Evolutionary conservation across 768 basidiomycete species (phyloP), one percentile per base, ranked within the genome.

Genomic region (Serpula lacrymans): DNA sequence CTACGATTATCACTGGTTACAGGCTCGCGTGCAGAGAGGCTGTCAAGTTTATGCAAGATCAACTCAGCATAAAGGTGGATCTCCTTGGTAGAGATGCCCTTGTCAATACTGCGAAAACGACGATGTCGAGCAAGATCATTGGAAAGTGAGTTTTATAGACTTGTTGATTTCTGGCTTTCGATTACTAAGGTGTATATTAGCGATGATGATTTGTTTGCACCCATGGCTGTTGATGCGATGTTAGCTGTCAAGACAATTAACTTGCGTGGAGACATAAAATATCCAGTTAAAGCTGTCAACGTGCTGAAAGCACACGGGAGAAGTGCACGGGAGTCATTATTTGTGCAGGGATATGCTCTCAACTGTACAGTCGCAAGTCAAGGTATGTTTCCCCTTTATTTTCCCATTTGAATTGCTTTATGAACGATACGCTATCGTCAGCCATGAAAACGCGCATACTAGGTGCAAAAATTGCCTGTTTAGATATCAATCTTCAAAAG

Each of bases 221-320:
- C 96, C 33, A 89, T 99, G 84, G 93, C 95, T 37, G 96, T 99
- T 11, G 94, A 98, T 51, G 96, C 96, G 21, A 98, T 99, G 92
- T 78, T 93, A 33, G 87, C 96, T 3, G 96, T 99, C 41, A 93
- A 84, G 70, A 93, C 92, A 5, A 81, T 90, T 54, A 98, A 98
- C 62, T 68, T 83, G 48, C 80, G 92, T 38, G 96, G 96, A 22
- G 96, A 99, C 60, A 84, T 88, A 58, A 98, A 97, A 65, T 99
- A 98, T 66, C 96, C 96, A 5, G 96, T 99, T 46, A 98, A 99
- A 67, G 96, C 96, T 4, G 96, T 99, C 49, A 99, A 99, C 58
- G 81, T 98, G 21, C 74, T 99, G 52, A 99, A 99, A 66, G 96
- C 96, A 2, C 96, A 99, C 53, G 96, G 96, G 39, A 83, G 81